Evolutionary conservation across 768 basidiomycete genomes (phyloP), one percentile per base, ranked within the genome.

Genomic region (Lactarius trivialis): DNA sequence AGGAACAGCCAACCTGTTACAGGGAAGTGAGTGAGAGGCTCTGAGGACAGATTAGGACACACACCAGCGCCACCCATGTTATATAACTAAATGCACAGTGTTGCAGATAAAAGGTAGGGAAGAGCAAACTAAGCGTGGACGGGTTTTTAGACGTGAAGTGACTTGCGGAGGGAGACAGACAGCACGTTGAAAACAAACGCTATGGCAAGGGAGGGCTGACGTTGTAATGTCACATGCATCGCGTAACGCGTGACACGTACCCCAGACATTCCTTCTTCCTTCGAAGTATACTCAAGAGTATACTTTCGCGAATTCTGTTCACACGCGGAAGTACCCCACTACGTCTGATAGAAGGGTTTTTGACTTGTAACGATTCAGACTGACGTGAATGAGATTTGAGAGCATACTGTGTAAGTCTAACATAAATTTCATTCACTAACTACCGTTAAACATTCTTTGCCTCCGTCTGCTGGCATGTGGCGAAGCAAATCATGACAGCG

Each of bases 1-100:
- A 98, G 83, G 79, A 97, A 99, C 67, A 99, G 77, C 96, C 95
- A 98, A 73, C 92, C 94, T 95, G 60, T 26, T n/a, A 37, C 17
- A 32, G 54, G 33, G 6, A 32, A 15, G 26, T 37, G 32, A 49
- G 55, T 9, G 45, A 43, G 14, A 9, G 56, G 30, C 32, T 5
- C 17, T 19, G 48, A 54, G 53, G 9, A 54, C 49, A n/a, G 15
- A 54, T 32, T 32, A 34, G 41, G 58, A 55, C 55, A 74, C 78
- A 66, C 54, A 78, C 78, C 78, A 69, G 78, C 73, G 53, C 77
- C 78, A 57, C 77, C 76, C 78, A 79, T 79, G 39, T 64, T 55
- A 45, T 58, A 51, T 55, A 30, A 59, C 53, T 65, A 64, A 36
- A 51, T 32, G 56, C 58, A 53, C 56, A 55, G 24, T 7, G 21